Evolutionary conservation across 164 flowering plant species (phyloP).

Genomic region (Aristolochia contorta): DNA sequence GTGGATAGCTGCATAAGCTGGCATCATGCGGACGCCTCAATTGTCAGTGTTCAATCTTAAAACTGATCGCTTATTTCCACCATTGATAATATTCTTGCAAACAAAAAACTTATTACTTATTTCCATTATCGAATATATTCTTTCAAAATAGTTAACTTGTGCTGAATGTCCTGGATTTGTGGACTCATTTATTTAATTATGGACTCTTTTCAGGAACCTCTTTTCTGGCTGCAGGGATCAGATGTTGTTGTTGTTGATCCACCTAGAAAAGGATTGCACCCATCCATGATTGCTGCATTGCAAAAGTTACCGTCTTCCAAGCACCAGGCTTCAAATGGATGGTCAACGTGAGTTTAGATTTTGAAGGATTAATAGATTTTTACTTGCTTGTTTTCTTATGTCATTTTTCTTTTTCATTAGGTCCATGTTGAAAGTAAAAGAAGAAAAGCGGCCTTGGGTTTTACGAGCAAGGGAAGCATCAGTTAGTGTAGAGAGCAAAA

Average conservation of each 20-base stretch:
- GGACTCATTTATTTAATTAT: background rate
- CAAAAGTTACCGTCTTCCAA: conserved; percentile 28
- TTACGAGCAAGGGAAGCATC: conserved; percentile 73
- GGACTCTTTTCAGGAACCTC: conserved; percentile 50
- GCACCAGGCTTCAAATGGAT: conserved; percentile 25
- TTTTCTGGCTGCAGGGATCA: conserved; percentile 77
- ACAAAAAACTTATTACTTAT: too few relatives aligned
- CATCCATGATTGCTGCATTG: conserved; percentile 50
- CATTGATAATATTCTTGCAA: too few relatives aligned
- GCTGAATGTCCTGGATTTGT: background rate
- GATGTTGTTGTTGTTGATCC: conserved; percentile 95
- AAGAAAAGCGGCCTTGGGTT: conserved; percentile 95
- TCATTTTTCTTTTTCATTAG: conserved; percentile 16
- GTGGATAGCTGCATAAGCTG: conserved; percentile 75
- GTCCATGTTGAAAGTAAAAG: conserved; percentile 30
- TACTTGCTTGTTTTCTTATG: background rate
- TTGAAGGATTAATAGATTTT: background rate
- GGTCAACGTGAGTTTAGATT: conserved; percentile 34
- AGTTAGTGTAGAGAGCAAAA: conserved; percentile 40
- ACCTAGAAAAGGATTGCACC: conserved; percentile 87
- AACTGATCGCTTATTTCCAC: background rate
- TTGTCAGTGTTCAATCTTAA: conserved; percentile 31
- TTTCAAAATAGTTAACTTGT: background rate
- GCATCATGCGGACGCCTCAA: conserved; percentile 87
- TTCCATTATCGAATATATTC: too few relatives aligned